Base-by-base conservation (phyloP, 139 green algal species). In the Coelastrella sp. region DNA sequence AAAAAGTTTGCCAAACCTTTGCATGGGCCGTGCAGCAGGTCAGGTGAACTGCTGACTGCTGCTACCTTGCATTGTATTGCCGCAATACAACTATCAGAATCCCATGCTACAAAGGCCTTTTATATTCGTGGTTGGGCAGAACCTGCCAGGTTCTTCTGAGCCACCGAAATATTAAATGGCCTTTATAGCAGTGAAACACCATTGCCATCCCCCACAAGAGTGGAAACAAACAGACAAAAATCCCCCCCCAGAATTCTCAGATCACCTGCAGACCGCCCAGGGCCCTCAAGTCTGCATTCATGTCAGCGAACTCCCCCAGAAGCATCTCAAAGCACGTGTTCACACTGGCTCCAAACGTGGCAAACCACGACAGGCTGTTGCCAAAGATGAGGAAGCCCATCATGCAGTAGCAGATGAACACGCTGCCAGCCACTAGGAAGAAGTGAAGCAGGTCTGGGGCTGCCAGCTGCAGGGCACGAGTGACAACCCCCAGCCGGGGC, bases 371-470 rank as follows among this genome's bases (percentile, higher is more conserved):
- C 88, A 91, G 61, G 58, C 88, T 88, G 88, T 96, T 96, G 80
- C 96, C 96, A 88, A 98, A 98, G 89, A 98, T 97, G 78, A 98
- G 91, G 91, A 97, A 95, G 8, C 92, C 96, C 93, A 98, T 97
- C 92, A 98, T 96, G 72, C 94, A 94, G 89, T 98, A 98, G 57
- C 96, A 95, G 10, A 98, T 61, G 89, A 98, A 98, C 85, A 98
- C 95, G 85, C 97, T 96, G 91, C 92, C 91, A 5, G 92, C 95
- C 25, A 98, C 95, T 27, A 98, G 92, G 70, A 95, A 93, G 80
- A 98, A 98, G 90, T 98, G 96, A 65, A 97, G 90, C 25, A 98
- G 94, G 85, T 98, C 96, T 61, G 95, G 93, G 0, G 93, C 94
- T 1, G 96, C 95, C 60, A 96, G 92, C 78, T 93, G 93, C 63